phyloP scores from a whole-genome alignment of 805 yeast genomes.

The Cyberlindnera amylophila region DNA sequence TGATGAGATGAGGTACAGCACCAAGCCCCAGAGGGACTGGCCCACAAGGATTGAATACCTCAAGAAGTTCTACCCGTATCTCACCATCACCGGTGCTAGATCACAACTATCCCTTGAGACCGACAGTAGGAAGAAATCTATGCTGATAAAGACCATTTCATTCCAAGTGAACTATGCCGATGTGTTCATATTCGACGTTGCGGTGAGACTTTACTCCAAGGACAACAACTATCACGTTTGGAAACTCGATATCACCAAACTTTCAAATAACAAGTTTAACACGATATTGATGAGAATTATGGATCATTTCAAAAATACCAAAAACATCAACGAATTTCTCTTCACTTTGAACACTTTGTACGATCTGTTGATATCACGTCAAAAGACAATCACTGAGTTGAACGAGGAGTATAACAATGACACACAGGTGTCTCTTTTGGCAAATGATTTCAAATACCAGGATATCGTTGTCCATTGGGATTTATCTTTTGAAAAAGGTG shows the following conservation, averaged over 20 bases:
- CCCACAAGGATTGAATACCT: constrained; percentile 19
- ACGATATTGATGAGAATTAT: constrained; percentile 12
- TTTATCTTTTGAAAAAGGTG: constrained; percentile 11
- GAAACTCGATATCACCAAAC: constrained; percentile 11
- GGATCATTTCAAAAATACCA: constrained; percentile 6
- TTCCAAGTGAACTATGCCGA: constrained; percentile 15
- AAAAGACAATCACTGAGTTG: constrained; percentile 8
- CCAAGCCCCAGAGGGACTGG: constrained; percentile 25
- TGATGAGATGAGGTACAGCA: constrained; percentile 14
- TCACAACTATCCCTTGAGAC: constrained; percentile 20
- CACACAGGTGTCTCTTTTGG: background rate
- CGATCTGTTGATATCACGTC: constrained; percentile 13
- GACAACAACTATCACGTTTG: constrained; percentile 13
- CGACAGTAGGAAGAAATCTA: constrained; percentile 5
- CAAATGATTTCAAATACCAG: constrained; percentile 2
- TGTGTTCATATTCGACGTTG: constrained; percentile 14
- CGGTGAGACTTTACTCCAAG: constrained; percentile 13
- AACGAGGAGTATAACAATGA: constrained; percentile 2
- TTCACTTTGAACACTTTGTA: constrained; percentile 19
- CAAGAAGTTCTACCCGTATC: constrained; percentile 23
- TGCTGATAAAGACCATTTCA: constrained; percentile 19
- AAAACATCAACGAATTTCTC: constrained; percentile 23
- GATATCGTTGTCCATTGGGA: constrained; percentile 13
- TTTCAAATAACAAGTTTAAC: constrained; percentile 24
- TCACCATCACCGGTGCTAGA: constrained; percentile 10